Percentiles rank a stretch among this genome's conserved stretches.
phyloP scores from a whole-genome alignment of 1,284 basidiomycete species.

The Fomitopsis betulina region DNA sequence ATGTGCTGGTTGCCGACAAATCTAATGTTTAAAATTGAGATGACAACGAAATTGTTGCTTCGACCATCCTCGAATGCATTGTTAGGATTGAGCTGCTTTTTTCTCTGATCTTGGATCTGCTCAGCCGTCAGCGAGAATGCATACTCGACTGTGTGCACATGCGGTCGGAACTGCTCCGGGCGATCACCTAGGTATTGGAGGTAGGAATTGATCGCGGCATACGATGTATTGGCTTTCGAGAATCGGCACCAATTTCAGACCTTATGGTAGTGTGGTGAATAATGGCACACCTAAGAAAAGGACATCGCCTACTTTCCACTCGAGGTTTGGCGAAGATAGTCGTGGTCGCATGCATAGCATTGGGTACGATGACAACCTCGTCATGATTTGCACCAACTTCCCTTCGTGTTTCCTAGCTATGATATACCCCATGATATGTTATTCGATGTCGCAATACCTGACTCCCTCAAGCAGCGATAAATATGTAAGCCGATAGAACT shows the following conservation, averaged over 20 bases:
- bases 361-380: slow-evolving; percentile 65
- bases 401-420: slow-evolving; percentile 34
- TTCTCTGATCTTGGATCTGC: slow-evolving; percentile 38
- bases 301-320: slow-evolving; percentile 46
- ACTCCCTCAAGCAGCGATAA: slow-evolving; percentile 36
- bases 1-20: slow-evolving; percentile 74
- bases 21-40: slow-evolving; percentile 24
- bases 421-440: neutral
- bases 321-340: slow-evolving; percentile 62
- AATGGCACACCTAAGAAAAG: slow-evolving; percentile 38
- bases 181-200: slow-evolving; percentile 60
- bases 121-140: slow-evolving; percentile 54
- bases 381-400: slow-evolving; percentile 55
- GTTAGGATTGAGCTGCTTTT: neutral
- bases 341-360: slow-evolving; percentile 64
- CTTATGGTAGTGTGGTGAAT: too few species aligned
- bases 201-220: slow-evolving; percentile 53
- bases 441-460: slow-evolving; percentile 24
- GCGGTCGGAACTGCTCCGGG: slow-evolving; percentile 16
- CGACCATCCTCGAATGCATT: neutral
- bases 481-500: slow-evolving; percentile 47
- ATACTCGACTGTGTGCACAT: slow-evolving; percentile 11
- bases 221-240: slow-evolving; percentile 39
- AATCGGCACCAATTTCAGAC: too few species aligned
- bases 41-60: slow-evolving; percentile 50